A percentile compares a stretch with the other conserved stretches of the same genome.
phyloP scores from a whole-genome alignment of 1,284 basidiomycete genomes.

The Cryptococcus sp. region DNA sequence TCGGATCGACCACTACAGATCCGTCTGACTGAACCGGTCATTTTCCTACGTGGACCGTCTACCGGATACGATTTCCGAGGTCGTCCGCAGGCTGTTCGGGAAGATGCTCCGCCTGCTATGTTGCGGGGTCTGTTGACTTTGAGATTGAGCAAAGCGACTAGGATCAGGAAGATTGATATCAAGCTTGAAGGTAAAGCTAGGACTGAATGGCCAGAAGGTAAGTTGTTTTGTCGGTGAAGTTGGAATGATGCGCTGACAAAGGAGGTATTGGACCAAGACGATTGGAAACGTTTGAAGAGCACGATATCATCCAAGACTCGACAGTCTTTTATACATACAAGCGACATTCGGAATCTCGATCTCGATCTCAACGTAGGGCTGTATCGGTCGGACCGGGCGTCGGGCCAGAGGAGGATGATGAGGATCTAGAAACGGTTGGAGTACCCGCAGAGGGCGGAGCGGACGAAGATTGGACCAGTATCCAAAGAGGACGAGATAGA shows the following conservation, averaged over 20 bases:
- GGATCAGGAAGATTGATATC: conserved; percentile 79
- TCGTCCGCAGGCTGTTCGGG: conserved; percentile 47
- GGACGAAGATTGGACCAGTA: conserved; percentile 12
- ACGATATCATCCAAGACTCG: conserved; percentile 67
- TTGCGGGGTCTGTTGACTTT: conserved; percentile 84
- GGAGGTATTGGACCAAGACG: conserved; percentile 72
- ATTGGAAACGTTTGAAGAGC: conserved; percentile 75
- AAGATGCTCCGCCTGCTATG: conserved; percentile 64
- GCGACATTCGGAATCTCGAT: conserved; percentile 20
- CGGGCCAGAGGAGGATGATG: conserved; percentile 47
- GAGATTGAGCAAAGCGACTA: conserved; percentile 72
- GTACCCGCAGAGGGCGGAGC: conserved; percentile 10
- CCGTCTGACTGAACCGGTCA: conserved; percentile 73
- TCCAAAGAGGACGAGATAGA: conserved; percentile 8
- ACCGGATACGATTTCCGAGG: conserved; percentile 51
- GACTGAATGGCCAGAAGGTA: conserved; percentile 83
- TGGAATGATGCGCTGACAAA: conserved; percentile 1
- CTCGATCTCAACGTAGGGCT: conserved; percentile 53
- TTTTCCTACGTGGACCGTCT: conserved; percentile 62
- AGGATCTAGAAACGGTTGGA: conserved; percentile 44
- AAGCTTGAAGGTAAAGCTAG: conserved; percentile 65
- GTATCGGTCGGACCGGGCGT: conserved; percentile 74
- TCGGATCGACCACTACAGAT: conserved; percentile 69
- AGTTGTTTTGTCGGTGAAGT: conserved; percentile 20
- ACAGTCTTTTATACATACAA: conserved; percentile 64